Evolutionary conservation across 805 yeast species (phyloP).

Genomic region (Wickerhamiella sorbophila): DNA sequence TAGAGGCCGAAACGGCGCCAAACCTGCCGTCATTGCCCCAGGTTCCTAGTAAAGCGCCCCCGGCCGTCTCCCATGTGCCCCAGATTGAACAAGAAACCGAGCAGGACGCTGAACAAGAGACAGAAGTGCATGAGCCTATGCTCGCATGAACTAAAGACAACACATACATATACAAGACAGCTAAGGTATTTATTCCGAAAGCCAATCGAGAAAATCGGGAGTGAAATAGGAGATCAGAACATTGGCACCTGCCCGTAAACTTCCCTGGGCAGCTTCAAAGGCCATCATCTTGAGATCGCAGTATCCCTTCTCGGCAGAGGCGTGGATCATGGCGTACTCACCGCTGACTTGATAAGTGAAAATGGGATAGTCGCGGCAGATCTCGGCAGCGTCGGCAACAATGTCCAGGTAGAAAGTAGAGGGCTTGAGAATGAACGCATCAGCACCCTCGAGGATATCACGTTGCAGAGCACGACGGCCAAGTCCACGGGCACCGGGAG

Average conservation of each 20-base stretch:
- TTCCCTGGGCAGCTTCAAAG: constrained; percentile 81
- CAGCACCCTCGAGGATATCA: constrained; percentile 87
- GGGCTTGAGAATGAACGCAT: constrained; percentile 90
- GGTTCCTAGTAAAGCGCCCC: not conserved
- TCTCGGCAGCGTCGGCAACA: constrained; percentile 71
- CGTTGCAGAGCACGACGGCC: constrained; percentile 83
- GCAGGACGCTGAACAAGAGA: not conserved
- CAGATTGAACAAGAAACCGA: not conserved
- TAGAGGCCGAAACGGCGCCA: constrained; percentile 7
- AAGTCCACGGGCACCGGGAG: constrained; percentile 81
- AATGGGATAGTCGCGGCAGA: constrained; percentile 73
- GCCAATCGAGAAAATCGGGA: constrained; percentile 93
- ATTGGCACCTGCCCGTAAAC: constrained; percentile 90
- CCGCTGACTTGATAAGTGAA: constrained; percentile 96
- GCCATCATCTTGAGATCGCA: constrained; percentile 66
- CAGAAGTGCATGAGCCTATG: not conserved
- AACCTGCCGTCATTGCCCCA: not conserved
- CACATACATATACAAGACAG: not conserved
- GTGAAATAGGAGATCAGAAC: constrained; percentile 84
- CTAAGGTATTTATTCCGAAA: constrained; percentile 19
- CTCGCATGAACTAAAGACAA: not conserved
- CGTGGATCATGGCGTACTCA: constrained; percentile 94
- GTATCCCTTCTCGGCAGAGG: constrained; percentile 92
- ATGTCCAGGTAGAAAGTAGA: constrained; percentile 89
- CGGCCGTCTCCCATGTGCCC: not conserved